These are phyloP conservation scores for Flueggea neowawraea DNA, from an alignment of 441 rosid genomes.

Conservation along the genomic window DNA sequence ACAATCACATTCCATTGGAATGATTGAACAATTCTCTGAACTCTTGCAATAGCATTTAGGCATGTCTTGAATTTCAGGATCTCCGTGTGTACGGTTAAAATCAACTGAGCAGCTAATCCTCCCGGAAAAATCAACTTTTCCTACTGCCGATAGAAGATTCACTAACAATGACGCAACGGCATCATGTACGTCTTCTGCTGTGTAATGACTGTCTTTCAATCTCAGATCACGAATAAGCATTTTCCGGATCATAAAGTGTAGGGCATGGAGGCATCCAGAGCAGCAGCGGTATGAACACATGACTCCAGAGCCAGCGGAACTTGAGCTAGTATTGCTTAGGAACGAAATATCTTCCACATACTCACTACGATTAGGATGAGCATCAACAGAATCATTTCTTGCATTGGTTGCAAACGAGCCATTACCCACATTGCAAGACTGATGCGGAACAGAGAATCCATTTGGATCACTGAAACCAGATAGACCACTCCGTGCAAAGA, in stretches of 20 bases:
- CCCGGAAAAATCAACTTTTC: conserved; percentile 36
- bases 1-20: conserved; percentile 52
- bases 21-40: conserved; percentile 21
- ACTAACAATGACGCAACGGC: conserved; percentile 65
- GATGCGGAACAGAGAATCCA: conserved; percentile 10
- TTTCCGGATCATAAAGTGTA: conserved; percentile 49
- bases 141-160: conserved; percentile 59
- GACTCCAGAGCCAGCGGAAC: conserved; percentile 30
- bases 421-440: conserved; percentile 7
- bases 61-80: conserved; percentile 21
- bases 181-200: conserved; percentile 67
- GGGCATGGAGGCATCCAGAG: conserved; percentile 47
- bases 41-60: conserved; percentile 43
- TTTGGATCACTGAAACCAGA: conserved; percentile 23
- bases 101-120: conserved; percentile 22
- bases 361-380: conserved; percentile 15
- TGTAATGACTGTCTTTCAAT: conserved; percentile 31
- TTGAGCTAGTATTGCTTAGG: conserved; percentile 19
- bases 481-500: conserved; percentile 25
- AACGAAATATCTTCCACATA: conserved; percentile 16
- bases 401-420: neutral
- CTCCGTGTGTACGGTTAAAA: conserved; percentile 21
- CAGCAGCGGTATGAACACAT: conserved; percentile 76
- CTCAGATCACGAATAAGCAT: conserved; percentile 45
- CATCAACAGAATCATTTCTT: conserved; percentile 17